Evolutionary conservation across 768 basidiomycete genomes (phyloP), one percentile per base, ranked within the genome.

Genomic region (Hygrocybe coccinea): DNA sequence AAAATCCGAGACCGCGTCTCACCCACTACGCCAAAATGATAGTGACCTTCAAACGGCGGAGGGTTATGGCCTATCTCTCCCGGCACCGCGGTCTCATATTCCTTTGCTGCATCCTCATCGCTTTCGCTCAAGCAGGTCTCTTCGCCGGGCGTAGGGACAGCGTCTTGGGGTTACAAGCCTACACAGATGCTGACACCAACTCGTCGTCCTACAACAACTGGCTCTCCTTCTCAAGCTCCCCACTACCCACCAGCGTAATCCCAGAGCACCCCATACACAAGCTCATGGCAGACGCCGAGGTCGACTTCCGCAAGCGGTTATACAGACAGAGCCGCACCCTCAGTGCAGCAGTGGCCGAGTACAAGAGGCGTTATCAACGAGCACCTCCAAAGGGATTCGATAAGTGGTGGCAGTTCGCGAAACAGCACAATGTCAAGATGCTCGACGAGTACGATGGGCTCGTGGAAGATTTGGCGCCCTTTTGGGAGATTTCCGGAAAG

Each of bases 361-460:
- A 99, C 71, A 82, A 74, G 60, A 73, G 79, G 54, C 78, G 94
- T 56, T 94, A 95, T 69, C 74, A 75, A 9, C 81, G 89, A 36
- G 72, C 82, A 35, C 97, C 97, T 4, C 95, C 97, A 0, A 82
- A 79, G 41, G 95, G 94, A 1, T 99, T 98, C 60, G 95, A 93
- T 65, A 72, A 79, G 25, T 97, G 95, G 95, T 95, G 85, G 81
- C 66, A 70, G 44, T 97, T 92, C 69, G 89, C 86, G 12, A 73
- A 79, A 67, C 75, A 82, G 55, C 80, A 91, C 69, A 71, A 80
- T 5, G 85, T 90, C 46, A 81, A 84, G 62, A 82, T 98, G 71
- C 76, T 89, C 4, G 95, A 98, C 68, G 95, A 98, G 67, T 97
- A 92, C 63, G 91, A 91, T 56, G 78, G 80, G 4, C 76, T 95